Percentiles rank a stretch among this genome's conserved stretches.
Conservation (phyloP, 2,329 filamentous ascomycete genomes). For the Trichoderma sp. region DNA sequence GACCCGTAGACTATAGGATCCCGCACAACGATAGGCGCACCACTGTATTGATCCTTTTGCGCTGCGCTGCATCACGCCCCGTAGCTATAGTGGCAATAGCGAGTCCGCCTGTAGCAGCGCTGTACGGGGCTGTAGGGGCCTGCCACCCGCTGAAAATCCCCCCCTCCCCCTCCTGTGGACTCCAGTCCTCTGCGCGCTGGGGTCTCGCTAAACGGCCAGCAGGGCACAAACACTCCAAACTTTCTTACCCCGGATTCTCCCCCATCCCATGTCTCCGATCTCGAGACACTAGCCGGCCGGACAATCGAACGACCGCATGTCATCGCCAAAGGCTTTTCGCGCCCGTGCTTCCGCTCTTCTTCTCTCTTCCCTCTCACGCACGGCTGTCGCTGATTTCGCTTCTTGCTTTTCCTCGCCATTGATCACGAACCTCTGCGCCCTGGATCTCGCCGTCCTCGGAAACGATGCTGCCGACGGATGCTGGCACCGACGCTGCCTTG, state of each 20-base stretch:
- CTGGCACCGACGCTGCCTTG: conserved; percentile 30
- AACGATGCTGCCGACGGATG: conserved; percentile 30
- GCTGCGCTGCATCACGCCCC: no score
- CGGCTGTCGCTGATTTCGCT: neutral
- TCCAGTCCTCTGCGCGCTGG: no score
- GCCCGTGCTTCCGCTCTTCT: neutral
- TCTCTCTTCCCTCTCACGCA: neutral
- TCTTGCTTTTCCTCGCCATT: neutral
- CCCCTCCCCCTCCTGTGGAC: neutral
- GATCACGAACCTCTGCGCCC: neutral
- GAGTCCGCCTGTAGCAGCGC: neutral
- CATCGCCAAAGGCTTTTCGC: neutral
- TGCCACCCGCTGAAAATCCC: no score
- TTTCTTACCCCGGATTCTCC: conserved; percentile 18
- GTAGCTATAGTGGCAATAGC: neutral
- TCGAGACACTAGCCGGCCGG: conserved; percentile 1
- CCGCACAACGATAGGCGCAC: no score
- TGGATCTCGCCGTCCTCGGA: neutral
- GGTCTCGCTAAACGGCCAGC: neutral
- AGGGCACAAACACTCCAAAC: neutral
- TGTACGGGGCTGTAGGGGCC: neutral
- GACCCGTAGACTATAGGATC: no score
- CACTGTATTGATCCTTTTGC: no score
- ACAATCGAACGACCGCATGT: neutral
- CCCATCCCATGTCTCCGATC: conserved; percentile 18